A percentile compares a stretch with the other conserved stretches of the same genome.
Evolutionary conservation across 169 alveolate genomes (phyloP).

Genomic region (Eimeria tenella): DNA sequence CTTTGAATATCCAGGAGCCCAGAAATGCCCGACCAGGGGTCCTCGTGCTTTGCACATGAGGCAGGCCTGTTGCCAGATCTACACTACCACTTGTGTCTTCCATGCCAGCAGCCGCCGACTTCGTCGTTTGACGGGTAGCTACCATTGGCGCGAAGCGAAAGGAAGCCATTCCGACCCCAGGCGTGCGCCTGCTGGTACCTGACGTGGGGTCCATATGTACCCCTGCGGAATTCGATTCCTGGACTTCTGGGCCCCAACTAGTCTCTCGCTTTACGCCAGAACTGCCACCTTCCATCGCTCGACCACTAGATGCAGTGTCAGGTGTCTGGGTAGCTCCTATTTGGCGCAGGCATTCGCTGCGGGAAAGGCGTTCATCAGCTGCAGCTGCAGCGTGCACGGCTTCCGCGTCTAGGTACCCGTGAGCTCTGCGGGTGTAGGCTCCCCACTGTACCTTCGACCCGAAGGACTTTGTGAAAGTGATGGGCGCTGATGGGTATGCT

Average conservation of each 20-base stretch:
- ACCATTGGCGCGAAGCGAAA: no score
- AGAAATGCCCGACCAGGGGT: neutral
- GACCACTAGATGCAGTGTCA: neutral
- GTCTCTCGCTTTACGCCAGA: neutral
- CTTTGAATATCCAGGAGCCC: constrained; percentile 27
- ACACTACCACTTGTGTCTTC: no score
- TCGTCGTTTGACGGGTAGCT: neutral
- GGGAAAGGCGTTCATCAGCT: neutral
- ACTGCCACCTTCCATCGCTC: neutral
- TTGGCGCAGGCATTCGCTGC: neutral
- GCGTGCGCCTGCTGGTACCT: neutral
- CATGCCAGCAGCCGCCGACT: neutral
- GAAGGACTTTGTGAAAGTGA: constrained; percentile 19
- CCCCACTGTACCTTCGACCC: neutral
- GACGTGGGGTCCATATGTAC: neutral
- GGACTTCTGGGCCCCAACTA: neutral
- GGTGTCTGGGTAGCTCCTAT: neutral
- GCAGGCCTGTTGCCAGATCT: neutral
- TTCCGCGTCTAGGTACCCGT: constrained; percentile 59
- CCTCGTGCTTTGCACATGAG: constrained; percentile 10
- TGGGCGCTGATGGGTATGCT: constrained; percentile 23
- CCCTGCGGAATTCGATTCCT: neutral
- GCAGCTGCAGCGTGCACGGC: constrained; percentile 53
- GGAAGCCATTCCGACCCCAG: neutral
- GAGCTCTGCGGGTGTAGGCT: neutral